Base-by-base conservation (phyloP, 2,329 filamentous ascomycete species). In the Didymella pomorum region DNA sequence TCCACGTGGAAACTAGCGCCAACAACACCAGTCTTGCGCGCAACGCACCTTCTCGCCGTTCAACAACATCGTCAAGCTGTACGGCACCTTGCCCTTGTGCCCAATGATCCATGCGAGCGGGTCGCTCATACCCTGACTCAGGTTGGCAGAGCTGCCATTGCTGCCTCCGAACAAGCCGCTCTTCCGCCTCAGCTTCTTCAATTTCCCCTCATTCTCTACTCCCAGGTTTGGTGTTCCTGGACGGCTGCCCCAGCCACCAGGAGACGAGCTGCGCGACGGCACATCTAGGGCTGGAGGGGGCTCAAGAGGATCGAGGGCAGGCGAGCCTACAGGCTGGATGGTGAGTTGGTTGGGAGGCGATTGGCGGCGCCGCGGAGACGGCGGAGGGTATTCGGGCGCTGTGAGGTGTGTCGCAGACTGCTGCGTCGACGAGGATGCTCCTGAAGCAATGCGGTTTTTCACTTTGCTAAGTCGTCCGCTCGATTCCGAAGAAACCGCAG, bases 61-160 rank as follows among this genome's bases (percentile, higher is more conserved):
- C 23, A 82, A 61, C 61, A 88, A 65, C 28, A 79, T 78, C 2
- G 78, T 75, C 49, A 86, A 60, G 65, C 86, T 84, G 63, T 87
- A 89, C 3, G 82, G 74, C 25, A 85, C 77, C 66, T 83, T 84
- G 60, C 85, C 82, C 42, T 81, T 79, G 63, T 87, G 78, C 8
- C 85, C 85, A 6, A 85, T 81, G 58, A 87, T 82, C 86, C 86
- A 88, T 11, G 86, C 85, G 44, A 78, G 65, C 20, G 79, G 78
- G 12, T 52, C 41, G n/a, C 61, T 43, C 26, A 28, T 26, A 33
- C 43, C 50, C 21, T 60, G 46, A 21, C 56, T 54, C 45, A 72
- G 67, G 52, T 73, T 64, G 2, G 41, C 23, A 26, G 31, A 6
- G 57, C 69, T 72, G 61, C 60, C 61, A 52, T 63, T 62, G 43